phyloP scores from a whole-genome alignment of 345 rosid species.

The Camelina hispida region DNA sequence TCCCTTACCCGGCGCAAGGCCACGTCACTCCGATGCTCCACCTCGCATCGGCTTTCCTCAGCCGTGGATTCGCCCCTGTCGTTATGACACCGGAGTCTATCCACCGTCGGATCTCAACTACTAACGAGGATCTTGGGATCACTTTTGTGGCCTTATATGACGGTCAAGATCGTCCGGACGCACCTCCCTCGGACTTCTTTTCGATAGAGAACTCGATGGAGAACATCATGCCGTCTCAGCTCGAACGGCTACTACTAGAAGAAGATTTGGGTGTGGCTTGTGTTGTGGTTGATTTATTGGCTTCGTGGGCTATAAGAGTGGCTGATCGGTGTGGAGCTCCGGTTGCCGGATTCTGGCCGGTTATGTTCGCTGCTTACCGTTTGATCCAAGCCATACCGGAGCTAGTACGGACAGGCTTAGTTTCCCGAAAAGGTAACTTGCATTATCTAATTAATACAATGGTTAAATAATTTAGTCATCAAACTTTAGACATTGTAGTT shows the following conservation, averaged over 20 bases:
- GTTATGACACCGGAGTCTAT: conserved; percentile 62
- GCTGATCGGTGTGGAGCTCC: conserved; percentile 59
- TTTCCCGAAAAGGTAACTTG: conserved; percentile 59
- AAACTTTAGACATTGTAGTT: too few relatives aligned
- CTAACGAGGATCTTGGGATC: conserved; percentile 35
- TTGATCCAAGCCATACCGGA: conserved; percentile 69
- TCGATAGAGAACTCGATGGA: conserved; percentile 70
- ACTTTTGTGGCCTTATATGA: conserved; percentile 55
- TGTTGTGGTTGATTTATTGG: conserved; percentile 72
- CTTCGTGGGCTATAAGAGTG: conserved; percentile 69
- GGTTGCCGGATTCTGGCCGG: conserved; percentile 80
- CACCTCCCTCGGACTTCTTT: conserved; percentile 59
- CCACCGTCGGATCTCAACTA: conserved; percentile 50
- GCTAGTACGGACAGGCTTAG: conserved; percentile 51
- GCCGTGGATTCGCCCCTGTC: conserved; percentile 57
- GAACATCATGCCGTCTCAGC: conserved; percentile 57
- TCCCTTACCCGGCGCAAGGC: conserved; percentile 90
- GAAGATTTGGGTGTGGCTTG: conserved; percentile 51
- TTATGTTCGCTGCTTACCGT: conserved; percentile 64
- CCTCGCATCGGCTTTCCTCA: conserved; percentile 54
- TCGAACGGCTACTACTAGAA: conserved; percentile 52
- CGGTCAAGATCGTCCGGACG: conserved; percentile 39
- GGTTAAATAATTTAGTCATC: background rate
- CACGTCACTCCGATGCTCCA: conserved; percentile 80
- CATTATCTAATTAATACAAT: background rate